Conservation (phyloP, 192 early-diverging fungal species). For the Phlyctochytrium planicorne region DNA sequence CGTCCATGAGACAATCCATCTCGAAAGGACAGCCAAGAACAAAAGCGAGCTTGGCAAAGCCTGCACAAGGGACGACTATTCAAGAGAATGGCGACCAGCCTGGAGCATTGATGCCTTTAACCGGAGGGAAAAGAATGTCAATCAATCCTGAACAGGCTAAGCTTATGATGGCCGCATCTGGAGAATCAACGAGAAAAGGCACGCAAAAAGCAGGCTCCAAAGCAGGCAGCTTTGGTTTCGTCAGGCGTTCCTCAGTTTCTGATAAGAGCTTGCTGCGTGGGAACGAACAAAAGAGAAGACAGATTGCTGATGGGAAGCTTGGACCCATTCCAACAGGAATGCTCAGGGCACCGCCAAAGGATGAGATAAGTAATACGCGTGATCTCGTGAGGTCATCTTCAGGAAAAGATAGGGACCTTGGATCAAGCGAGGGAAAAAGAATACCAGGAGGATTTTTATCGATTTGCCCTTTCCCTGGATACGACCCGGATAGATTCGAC, state of each 20-base stretch:
- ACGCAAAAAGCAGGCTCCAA: background rate
- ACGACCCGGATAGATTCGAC: slow-evolving; percentile 50
- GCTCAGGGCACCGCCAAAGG: slow-evolving; percentile 1
- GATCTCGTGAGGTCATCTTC: background rate
- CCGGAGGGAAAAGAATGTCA: slow-evolving; percentile 12
- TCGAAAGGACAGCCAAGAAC: too few species aligned
- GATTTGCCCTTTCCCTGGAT: slow-evolving; percentile 51
- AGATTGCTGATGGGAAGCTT: background rate
- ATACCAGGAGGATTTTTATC: slow-evolving; percentile 44
- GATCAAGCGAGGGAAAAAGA: background rate
- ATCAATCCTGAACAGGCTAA: slow-evolving; percentile 4
- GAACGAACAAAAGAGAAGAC: background rate
- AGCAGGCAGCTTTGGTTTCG: background rate
- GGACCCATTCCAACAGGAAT: slow-evolving; percentile 7
- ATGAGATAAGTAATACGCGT: background rate
- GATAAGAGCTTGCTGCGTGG: background rate
- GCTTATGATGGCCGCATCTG: slow-evolving; percentile 1
- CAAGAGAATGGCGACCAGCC: background rate
- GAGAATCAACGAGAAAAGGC: background rate
- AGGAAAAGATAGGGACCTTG: background rate
- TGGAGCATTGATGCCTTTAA: background rate
- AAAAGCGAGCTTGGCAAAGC: background rate
- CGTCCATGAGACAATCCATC: background rate
- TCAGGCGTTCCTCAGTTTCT: background rate
- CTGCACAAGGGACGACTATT: too few species aligned